These are phyloP conservation scores for Ammopiptanthus mongolicus DNA, from an alignment of 306 rosid genomes.

Conservation along the genomic window DNA sequence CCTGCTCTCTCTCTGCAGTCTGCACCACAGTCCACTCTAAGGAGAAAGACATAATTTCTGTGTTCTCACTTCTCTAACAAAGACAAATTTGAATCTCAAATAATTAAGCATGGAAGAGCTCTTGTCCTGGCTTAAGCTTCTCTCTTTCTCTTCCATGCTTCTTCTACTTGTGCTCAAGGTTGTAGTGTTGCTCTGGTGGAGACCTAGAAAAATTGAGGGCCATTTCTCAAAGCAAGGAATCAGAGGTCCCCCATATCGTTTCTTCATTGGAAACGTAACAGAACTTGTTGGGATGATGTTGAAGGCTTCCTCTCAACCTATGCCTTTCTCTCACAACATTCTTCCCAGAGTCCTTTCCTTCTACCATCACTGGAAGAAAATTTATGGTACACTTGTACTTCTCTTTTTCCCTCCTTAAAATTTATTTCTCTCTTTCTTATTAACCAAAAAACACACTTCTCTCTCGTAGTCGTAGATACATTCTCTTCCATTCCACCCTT, in stretches of 20 bases:
- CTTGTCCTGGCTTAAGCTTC: conserved; percentile 43
- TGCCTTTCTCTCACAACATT: conserved; percentile 91
- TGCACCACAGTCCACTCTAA: conserved; percentile 17
- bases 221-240: conserved; percentile 87
- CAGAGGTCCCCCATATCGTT: conserved; percentile 90
- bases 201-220: conserved; percentile 62
- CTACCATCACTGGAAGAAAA: conserved; percentile 96
- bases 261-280: conserved; percentile 89
- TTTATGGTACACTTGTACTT: conserved; percentile 44
- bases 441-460: too few species aligned
- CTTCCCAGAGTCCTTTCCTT: conserved; percentile 94
- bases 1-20: conserved; percentile 29
- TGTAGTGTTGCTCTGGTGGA: conserved; percentile 74
- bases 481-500: neutral
- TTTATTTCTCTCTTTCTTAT: neutral
- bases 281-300: conserved; percentile 82
- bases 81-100: neutral
- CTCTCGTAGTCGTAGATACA: too few species aligned
- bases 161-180: conserved; percentile 37
- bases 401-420: neutral
- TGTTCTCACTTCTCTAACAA: neutral
- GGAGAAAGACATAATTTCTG: neutral
- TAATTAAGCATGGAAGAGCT: conserved; percentile 38
- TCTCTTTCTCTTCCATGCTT: conserved; percentile 17
- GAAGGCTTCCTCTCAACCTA: conserved; percentile 83